Percentiles rank a stretch among this genome's conserved stretches.
These are phyloP conservation scores for Dendrostoma leiphaemia DNA, from an alignment of 2,329 filamentous ascomycete genomes.

Conservation along the genomic window DNA sequence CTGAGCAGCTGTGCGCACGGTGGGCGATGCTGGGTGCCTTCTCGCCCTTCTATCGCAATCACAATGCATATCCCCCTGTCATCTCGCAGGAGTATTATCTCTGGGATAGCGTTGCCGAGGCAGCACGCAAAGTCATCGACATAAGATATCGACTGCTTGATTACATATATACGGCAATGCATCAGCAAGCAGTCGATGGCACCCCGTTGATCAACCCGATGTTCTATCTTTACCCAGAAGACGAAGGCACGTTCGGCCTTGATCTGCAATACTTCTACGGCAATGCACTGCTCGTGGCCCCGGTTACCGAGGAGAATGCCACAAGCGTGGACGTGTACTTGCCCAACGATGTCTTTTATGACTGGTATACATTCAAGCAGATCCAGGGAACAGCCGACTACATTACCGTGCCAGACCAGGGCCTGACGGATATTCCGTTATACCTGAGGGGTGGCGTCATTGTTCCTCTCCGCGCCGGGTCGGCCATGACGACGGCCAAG, in stretches of 20 bases:
- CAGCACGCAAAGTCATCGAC: conserved; percentile 64
- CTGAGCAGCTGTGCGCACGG: conserved; percentile 68
- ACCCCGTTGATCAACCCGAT: conserved; percentile 65
- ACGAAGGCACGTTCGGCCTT: conserved; percentile 37
- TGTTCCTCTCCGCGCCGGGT: conserved; percentile 55
- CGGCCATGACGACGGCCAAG: conserved; percentile 62
- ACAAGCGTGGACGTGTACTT: conserved; percentile 45
- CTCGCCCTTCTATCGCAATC: conserved; percentile 73
- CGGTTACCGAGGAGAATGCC: conserved; percentile 42
- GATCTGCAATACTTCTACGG: conserved; percentile 49
- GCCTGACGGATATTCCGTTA: conserved; percentile 58
- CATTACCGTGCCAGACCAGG: conserved; percentile 38
- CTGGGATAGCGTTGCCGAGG: conserved; percentile 59
- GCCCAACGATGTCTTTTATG: conserved; percentile 47
- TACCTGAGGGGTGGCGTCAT: conserved; percentile 65
- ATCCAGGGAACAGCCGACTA: conserved; percentile 39
- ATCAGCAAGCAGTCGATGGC: conserved; percentile 59
- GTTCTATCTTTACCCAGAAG: conserved; percentile 65
- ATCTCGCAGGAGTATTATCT: conserved; percentile 71
- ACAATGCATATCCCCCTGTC: conserved; percentile 49
- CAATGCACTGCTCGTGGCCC: conserved; percentile 41
- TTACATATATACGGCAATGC: conserved; percentile 71
- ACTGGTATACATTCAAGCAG: conserved; percentile 47
- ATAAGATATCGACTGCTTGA: conserved; percentile 70
- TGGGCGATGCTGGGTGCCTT: conserved; percentile 75